A percentile compares a stretch with the other conserved stretches of the same genome.
Conservation (phyloP, 2,329 filamentous ascomycete genomes). For the Aquanectria penicillioides region DNA sequence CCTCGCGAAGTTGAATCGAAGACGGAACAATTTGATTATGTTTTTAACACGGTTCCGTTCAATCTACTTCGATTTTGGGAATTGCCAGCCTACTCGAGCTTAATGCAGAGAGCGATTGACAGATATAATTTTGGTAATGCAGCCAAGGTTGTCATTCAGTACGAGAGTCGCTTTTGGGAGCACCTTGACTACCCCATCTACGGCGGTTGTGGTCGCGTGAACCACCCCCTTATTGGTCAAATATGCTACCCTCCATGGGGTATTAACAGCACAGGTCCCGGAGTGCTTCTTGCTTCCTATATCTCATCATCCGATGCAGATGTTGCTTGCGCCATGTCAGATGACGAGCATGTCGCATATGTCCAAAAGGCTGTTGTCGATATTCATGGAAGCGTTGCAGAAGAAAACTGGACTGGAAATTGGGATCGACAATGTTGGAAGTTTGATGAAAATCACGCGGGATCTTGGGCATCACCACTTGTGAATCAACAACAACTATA, state of each 20-base stretch:
- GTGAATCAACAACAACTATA: conserved; percentile 68
- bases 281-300: conserved; percentile 30
- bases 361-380: conserved; percentile 29
- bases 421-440: conserved; percentile 70
- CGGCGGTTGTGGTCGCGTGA: conserved; percentile 53
- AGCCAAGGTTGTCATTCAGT: conserved; percentile 62
- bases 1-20: conserved; percentile 36
- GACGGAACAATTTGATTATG: conserved; percentile 49
- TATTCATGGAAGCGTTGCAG: conserved; percentile 50
- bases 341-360: conserved; percentile 35
- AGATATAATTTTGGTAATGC: conserved; percentile 39
- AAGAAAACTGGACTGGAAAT: conserved; percentile 65
- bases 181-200: conserved; percentile 42
- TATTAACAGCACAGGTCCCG: conserved; percentile 33
- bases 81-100: conserved; percentile 46
- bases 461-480: conserved; percentile 62
- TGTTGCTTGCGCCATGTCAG: conserved; percentile 27
- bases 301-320: conserved; percentile 33
- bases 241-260: conserved; percentile 33
- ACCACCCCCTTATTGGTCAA: conserved; percentile 24
- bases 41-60: conserved; percentile 50
- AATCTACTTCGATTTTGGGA: conserved; percentile 51
- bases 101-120: conserved; percentile 40
- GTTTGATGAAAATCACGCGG: conserved; percentile 63
- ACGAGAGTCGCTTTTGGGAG: conserved; percentile 58